Evolutionary conservation across 768 basidiomycete species (phyloP), one percentile per base, ranked within the genome.

Genomic region (Udeniomyces megalosporus): DNA sequence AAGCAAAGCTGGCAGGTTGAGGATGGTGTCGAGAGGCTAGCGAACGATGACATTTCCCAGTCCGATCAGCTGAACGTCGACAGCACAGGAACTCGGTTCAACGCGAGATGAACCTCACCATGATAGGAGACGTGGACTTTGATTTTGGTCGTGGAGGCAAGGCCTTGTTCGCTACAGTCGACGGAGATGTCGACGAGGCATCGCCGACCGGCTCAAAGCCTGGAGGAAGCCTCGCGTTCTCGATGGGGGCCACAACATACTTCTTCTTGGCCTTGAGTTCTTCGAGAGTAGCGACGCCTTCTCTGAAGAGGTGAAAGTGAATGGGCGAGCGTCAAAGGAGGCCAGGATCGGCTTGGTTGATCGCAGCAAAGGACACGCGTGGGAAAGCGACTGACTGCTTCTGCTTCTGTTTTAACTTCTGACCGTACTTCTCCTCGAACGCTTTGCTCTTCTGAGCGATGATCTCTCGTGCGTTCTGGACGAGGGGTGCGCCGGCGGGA

Each of bases 1-100:
- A 69, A 26, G 92, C 20, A 69, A 74, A 58, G 82, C 80, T 22
- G 81, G 75, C 14, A 92, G 71, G 72, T 95, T 90, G 67, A 96
- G 76, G 64, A 95, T 84, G 10, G 79, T 81, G 3, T 82, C 80
- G 24, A 97, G 78, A 11, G 90, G 84, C 93, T 96, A 68, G 4
- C 6, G 34, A 42, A 56, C 17, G 5, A 24, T 15, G 22, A 56
- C 3, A 34, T 6, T 6, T 14, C n/a, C n/a, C 17, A n/a, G 47
- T 49, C 14, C 14, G 26, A 14, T 20, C 17, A 26, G 5, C 1
- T 46, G 2, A 34, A 20, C 28, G 7, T 35, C 34, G 17, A 11
- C 11, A 24, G 7, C 22, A 35, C 11, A 44, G 42, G n/a, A 20
- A 31, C 3, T 5, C 48, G 31, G 14, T 57, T n/a, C 11, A 34